These are phyloP conservation scores for Clonostachys byssicola DNA, from an alignment of 2,329 filamentous ascomycete species.

Conservation along the genomic window DNA sequence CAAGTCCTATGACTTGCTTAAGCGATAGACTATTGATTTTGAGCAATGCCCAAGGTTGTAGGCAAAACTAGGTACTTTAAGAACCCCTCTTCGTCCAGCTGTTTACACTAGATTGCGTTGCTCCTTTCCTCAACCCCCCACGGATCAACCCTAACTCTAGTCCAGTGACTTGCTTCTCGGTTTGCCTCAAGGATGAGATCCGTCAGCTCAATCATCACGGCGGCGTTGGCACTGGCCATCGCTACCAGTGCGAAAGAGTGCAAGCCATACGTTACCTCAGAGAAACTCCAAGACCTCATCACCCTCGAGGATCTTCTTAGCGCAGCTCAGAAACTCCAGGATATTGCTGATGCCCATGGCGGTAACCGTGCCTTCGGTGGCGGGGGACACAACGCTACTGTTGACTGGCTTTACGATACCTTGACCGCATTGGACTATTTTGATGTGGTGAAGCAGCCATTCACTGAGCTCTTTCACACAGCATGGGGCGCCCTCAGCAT, in stretches of 20 bases:
- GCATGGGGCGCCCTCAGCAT: slow-evolving; percentile 30
- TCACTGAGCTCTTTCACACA: slow-evolving; percentile 30
- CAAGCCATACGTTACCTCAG: slow-evolving; percentile 28
- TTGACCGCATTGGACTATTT: slow-evolving; percentile 31
- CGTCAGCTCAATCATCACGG: slow-evolving; percentile 1
- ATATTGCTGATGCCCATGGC: slow-evolving; percentile 33
- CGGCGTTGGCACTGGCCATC: slow-evolving; percentile 1
- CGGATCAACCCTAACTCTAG: too few relatives aligned
- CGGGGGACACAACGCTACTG: slow-evolving; percentile 38
- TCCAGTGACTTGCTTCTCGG: too few relatives aligned
- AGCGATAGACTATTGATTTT: too few relatives aligned
- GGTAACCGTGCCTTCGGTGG: slow-evolving; percentile 38
- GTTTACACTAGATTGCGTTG: too few relatives aligned
- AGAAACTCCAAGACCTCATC: slow-evolving; percentile 30
- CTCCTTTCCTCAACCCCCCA: too few relatives aligned
- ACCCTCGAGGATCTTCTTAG: slow-evolving; percentile 32
- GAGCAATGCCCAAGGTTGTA: too few relatives aligned
- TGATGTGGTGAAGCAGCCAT: slow-evolving; percentile 37
- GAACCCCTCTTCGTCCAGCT: too few relatives aligned
- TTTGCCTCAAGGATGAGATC: slow-evolving; percentile 11
- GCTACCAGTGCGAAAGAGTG: slow-evolving; percentile 7
- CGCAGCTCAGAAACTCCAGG: slow-evolving; percentile 37
- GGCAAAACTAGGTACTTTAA: too few relatives aligned
- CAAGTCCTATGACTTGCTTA: too few relatives aligned
- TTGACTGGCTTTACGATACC: slow-evolving; percentile 36